A percentile compares a stretch with the other conserved stretches of the same genome.
phyloP scores from a whole-genome alignment of 441 rosid species.

The Gossypium gossypioides region DNA sequence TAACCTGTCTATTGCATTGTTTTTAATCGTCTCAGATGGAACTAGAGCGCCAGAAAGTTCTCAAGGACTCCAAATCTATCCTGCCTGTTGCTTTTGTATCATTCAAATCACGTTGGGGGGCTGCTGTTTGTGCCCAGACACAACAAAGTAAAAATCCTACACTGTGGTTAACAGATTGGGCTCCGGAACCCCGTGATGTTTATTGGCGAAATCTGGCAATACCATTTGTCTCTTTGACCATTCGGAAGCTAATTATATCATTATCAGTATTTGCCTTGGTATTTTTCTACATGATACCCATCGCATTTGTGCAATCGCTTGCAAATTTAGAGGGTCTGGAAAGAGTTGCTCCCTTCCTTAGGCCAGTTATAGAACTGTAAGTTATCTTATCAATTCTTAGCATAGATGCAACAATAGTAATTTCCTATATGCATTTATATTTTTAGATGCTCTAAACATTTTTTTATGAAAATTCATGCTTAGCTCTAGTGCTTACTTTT shows the following conservation, averaged over 20 bases:
- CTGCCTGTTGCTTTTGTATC: conserved; percentile 82
- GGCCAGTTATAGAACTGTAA: conserved; percentile 80
- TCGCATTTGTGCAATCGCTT: conserved; percentile 94
- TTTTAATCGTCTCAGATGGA: conserved; percentile 44
- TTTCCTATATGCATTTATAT: neutral
- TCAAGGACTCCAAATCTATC: conserved; percentile 57
- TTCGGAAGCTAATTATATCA: conserved; percentile 64
- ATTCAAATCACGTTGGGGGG: conserved; percentile 87
- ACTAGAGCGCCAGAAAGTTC: conserved; percentile 56
- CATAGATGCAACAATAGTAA: neutral
- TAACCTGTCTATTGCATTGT: neutral
- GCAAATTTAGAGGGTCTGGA: conserved; percentile 90
- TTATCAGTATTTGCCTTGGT: conserved; percentile 68
- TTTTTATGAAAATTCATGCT: neutral
- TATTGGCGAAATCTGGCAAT: conserved; percentile 88
- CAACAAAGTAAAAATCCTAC: conserved; percentile 89
- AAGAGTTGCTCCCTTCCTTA: conserved; percentile 82
- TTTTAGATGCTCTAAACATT: neutral
- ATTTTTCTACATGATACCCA: conserved; percentile 96
- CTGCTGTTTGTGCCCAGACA: conserved; percentile 95
- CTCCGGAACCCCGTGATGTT: conserved; percentile 89
- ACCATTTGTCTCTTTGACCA: conserved; percentile 74
- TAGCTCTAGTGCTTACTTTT: neutral
- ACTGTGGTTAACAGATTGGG: conserved; percentile 80
- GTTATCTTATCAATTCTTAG: conserved; percentile 18